Evolutionary conservation across 257 asterid genomes (phyloP), one percentile per base, ranked within the genome.

Genomic region (Solanum neorickii): DNA sequence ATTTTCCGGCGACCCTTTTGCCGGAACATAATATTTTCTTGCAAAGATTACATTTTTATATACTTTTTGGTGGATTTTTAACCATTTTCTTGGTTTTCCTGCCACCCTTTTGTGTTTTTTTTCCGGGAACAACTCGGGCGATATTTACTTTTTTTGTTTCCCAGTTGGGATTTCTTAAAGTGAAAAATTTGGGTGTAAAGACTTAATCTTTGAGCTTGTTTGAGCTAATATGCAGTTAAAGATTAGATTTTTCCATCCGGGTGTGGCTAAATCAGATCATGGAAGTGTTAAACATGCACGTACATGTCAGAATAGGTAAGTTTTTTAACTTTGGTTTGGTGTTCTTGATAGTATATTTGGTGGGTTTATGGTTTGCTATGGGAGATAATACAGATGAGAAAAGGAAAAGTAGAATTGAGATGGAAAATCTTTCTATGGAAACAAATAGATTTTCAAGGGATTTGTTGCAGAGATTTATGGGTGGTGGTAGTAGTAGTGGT

Each of bases 381-480:
- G 97, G 93, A 83, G 94, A 89, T 90, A 90, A 90, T 83, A 93
- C 87, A 49, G 92, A 86, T 84, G 74, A 88, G 27, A 93, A 89
- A 62, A 93, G 86, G 87, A 90, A 72, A 16, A 88, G 78, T 37
- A 86, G 90, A 47, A 83, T 82, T 76, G 95, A 90, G 82, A 96
- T 94, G 98, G 95, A 93, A 90, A 93, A 91, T 88, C 91, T 94
- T 60, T 86, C 95, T 21, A 84, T 93, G 86, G 93, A 93, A 87
- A 5, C 94, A 3, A 90, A 70, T 60, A 91, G 93, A 66, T 88
- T 88, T 88, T 94, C 99, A 23, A 91, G 98, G 42, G 97, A 95
- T 89, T 88, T 95, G 39, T 88, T 96, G 93, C 93, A 93, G 88
- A 93, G 98, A 89, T 96, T 95, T 62, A 93, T 91, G 95, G 98